Evolutionary conservation across 1,284 basidiomycete species (phyloP), one percentile per base, ranked within the genome.

Genomic region (Ceratobasidium sp.): DNA sequence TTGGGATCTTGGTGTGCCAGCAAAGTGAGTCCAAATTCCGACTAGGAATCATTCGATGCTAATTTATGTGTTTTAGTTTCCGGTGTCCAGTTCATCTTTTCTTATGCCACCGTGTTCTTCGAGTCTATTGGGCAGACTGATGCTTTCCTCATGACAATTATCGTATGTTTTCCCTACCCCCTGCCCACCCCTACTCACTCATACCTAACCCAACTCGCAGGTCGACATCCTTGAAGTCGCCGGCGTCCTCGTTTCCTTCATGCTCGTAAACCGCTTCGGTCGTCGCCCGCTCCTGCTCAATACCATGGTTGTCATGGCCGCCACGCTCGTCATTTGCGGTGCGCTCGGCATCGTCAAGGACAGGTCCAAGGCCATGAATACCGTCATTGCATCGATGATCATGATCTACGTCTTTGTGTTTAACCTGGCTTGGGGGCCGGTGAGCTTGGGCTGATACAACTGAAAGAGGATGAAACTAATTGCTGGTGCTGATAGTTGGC

Each of bases 361-460:
- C n/a, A 58, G 76, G 22, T 66, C 56, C 48, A 74, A 76, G 31
- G 34, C 74, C 22, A 34, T 73, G 46, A 81, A 81, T 76, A 81
- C 82, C 27, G 80, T 81, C 22, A 81, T 85, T 58, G 83, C 82
- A 29, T 83, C 83, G 37, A 83, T 84, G 82, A 83, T 84, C 77
- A 83, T 82, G 78, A 80, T 84, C 68, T 84, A 82, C 77, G 82
- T 79, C 75, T 83, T 83, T 77, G 81, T 80, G 24, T 83, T 84
- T 81, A 84, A 84, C 79, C 68, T 83, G 56, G 82, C 83, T 4
- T 84, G 84, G 84, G 84, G 84, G 31, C 84, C 83, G 8, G 77
- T 85, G 8, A 82, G 83, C 9, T 83, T 82, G 82, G 77, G 77
- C 65, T 24, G n/a, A 6, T 16, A 16, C n/a, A 37, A 19, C n/a